Evolutionary conservation across 2,329 filamentous ascomycete species (phyloP), one percentile per base, ranked within the genome.

Genomic region (Drechslerella coelobrocha): DNA sequence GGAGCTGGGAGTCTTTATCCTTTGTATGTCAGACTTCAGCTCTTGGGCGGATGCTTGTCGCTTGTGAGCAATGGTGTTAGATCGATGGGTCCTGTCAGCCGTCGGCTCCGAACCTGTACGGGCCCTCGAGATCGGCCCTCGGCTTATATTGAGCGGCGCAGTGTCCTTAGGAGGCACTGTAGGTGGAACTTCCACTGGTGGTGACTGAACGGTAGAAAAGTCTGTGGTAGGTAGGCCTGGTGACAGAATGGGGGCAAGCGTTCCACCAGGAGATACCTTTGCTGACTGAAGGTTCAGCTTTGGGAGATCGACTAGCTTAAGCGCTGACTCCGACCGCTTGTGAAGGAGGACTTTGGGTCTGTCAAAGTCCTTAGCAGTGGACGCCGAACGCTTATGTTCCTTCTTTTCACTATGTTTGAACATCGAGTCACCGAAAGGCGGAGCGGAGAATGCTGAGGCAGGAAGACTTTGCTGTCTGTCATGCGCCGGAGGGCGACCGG

Each of bases 401-500:
- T 62, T 69, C 48, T 54, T 63, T 41, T 63, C 63, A 7, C 54
- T 51, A 17, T 31, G 21, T 34, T 60, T 68, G 54, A 74, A 57
- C 43, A 51, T 61, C 12, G 72, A 43, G 12, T 61, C 61, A 21
- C 59, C 53, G 29, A 73, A 71, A 26, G 66, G 57, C 27, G 72
- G 62, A 34, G 61, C 47, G 5, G 62, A 72, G 17, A 68, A 71
- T 8, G 68, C 56, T 9, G 73, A 52, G 19, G 52, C 43, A 48
- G 43, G 74, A 69, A 54, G 71, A 45, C 66, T 72, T 52, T 72
- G 72, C 47, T 73, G 71, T 59, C 86, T 83, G 78, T 88, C 86
- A 74, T 88, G 85, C 24, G 88, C 78, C 31, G 86, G 82, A 61
- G 85, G 86, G 5, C 86, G 83, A 41, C 86, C 86, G 31, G 87